Evolutionary conservation across 768 basidiomycete species (phyloP).

Genomic region (Tylopilus rubrobrunneus): DNA sequence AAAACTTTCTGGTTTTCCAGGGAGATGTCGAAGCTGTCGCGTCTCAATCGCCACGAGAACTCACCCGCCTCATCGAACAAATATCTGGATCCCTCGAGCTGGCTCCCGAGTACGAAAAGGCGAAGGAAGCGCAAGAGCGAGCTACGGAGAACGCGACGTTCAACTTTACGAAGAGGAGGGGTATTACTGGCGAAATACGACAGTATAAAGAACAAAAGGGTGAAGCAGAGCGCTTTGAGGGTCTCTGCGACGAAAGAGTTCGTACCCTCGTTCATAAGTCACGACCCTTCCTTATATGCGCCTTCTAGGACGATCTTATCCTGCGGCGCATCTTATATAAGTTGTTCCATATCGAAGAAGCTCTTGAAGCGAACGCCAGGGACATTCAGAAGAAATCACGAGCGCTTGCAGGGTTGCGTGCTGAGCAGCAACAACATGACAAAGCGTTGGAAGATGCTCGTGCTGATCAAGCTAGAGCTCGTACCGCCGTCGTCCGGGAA

Average conservation of each 20-base stretch:
- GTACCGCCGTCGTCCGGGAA: slow-evolving; percentile 71
- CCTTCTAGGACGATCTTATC: slow-evolving; percentile 69
- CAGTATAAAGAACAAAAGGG: slow-evolving; percentile 97
- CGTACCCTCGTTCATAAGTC: slow-evolving; percentile 18
- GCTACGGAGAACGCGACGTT: slow-evolving; percentile 93
- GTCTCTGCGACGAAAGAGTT: slow-evolving; percentile 69
- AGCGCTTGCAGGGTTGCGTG: slow-evolving; percentile 61
- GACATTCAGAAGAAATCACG: slow-evolving; percentile 73
- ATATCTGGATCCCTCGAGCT: slow-evolving; percentile 94
- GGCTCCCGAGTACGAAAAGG: slow-evolving; percentile 81
- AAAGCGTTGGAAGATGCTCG: slow-evolving; percentile 68
- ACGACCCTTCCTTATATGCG: slow-evolving; percentile 3
- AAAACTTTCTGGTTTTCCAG: slow-evolving; percentile 99
- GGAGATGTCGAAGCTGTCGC: slow-evolving; percentile 99
- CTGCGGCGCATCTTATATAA: slow-evolving; percentile 82
- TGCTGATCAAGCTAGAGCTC: slow-evolving; percentile 74
- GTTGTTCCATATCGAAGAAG: slow-evolving; percentile 84
- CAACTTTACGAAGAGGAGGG: slow-evolving; percentile 91
- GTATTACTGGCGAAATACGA: slow-evolving; percentile 92
- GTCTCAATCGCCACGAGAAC: slow-evolving; percentile 86
- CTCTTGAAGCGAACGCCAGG: slow-evolving; percentile 67
- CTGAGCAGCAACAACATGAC: slow-evolving; percentile 69
- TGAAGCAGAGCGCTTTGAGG: slow-evolving; percentile 87
- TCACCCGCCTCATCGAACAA: slow-evolving; percentile 89
- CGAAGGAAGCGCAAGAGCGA: slow-evolving; percentile 80